Evolutionary conservation across 2,329 filamentous ascomycete species (phyloP), one percentile per base, ranked within the genome.

Genomic region (Pyrenophora seminiperda): DNA sequence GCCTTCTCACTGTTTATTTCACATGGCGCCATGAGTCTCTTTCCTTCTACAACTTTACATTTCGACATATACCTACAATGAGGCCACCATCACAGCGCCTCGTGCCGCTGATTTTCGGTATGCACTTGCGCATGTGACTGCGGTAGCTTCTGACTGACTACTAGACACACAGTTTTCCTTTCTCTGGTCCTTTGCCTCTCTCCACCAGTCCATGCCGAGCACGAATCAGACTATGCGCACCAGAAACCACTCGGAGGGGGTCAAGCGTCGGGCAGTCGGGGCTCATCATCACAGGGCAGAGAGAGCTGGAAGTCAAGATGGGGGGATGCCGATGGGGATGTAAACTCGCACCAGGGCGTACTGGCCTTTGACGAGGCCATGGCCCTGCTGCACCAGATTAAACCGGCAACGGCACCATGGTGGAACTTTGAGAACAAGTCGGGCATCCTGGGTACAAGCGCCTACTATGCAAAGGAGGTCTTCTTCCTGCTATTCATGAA

Each of bases 401-500:
- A 72, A 48, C 69, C 76, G 10, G 69, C 74, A 7, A 62, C 68
- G 9, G 64, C 70, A 20, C 74, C 60, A 59, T 75, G 70, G 67
- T 76, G 62, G 66, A 70, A 62, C 60, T 66, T 66, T 61, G 71
- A 62, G 46, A 83, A 81, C 66, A 81, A 83, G 6, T 80, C 80
- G 7, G 84, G 85, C 22, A 65, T 88, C 27, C 52, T 86, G 5
- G 82, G 81, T 31, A 78, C 79, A 48, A 75, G 79, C 30, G 75
- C 79, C 56, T 79, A 88, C 74, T 88, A 88, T 66, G 79, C 80
- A 31, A 83, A 83, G 61, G 77, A 86, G 67, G 73, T 83, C 17
- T 84, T 89, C 65, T 80, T 82, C 38, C 73, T 86, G 22, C 73
- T 89, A 14, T 88, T 87, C 67, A 82, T 87, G 77, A 86, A 86